phyloP scores from a whole-genome alignment of 225 moss, liverwort and hornwort species.

The Marchantia polymorpha region DNA sequence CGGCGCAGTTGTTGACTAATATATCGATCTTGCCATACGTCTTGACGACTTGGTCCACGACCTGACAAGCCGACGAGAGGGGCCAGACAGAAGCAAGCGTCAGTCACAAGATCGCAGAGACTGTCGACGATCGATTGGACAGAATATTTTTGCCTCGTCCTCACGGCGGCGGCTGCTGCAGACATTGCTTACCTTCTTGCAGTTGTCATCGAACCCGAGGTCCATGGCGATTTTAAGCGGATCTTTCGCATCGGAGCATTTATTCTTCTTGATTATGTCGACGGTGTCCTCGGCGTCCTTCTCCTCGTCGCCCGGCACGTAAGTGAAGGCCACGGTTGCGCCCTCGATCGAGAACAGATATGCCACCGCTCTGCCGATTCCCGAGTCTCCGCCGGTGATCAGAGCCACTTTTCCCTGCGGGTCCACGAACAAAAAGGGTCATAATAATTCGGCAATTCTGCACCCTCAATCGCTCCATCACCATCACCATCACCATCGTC shows the following conservation, averaged over 20 bases:
- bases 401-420: constrained; percentile 69
- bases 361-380: constrained; percentile 72
- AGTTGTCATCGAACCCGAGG: constrained; percentile 73
- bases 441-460: background rate
- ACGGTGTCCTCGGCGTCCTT: constrained; percentile 63
- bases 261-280: constrained; percentile 51
- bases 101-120: too few relatives aligned
- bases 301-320: constrained; percentile 56
- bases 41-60: constrained; percentile 58
- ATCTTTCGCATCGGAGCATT: constrained; percentile 41
- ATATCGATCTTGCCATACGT: constrained; percentile 76
- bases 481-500: too few relatives aligned
- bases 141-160: too few relatives aligned
- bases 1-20: constrained; percentile 76
- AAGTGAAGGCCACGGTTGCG: constrained; percentile 80
- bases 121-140: too few relatives aligned
- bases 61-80: constrained; percentile 41
- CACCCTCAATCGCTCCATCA: too few relatives aligned
- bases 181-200: constrained; percentile 55
- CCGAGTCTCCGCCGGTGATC: constrained; percentile 83
- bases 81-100: background rate
- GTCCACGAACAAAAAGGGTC: background rate
- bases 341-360: constrained; percentile 70
- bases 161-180: too few relatives aligned
- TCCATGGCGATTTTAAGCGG: constrained; percentile 63